A percentile compares a stretch with the other conserved stretches of the same genome.
Conservation (phyloP, 345 rosid species). For the Eucalyptus brandiana region DNA sequence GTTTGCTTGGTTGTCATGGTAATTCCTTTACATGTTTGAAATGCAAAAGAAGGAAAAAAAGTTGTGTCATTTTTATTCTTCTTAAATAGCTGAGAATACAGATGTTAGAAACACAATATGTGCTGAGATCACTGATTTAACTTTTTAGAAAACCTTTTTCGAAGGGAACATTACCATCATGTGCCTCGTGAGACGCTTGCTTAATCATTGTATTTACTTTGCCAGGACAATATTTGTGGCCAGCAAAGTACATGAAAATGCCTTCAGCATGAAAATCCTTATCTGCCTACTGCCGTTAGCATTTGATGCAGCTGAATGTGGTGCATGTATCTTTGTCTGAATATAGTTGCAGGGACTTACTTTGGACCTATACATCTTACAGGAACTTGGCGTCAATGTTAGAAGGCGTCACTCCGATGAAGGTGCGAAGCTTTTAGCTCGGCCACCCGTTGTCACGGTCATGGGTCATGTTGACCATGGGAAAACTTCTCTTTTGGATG, state of each 20-base stretch:
- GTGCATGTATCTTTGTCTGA: neutral
- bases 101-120: neutral
- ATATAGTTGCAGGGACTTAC: neutral
- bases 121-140: neutral
- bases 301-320: neutral
- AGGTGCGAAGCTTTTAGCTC: constrained; percentile 53
- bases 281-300: neutral
- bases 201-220: neutral
- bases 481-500: constrained; percentile 87
- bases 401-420: constrained; percentile 65
- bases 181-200: neutral
- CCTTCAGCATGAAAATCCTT: neutral
- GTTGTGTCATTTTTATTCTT: neutral
- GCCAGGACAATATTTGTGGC: neutral
- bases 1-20: neutral
- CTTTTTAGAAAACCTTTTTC: neutral
- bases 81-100: neutral
- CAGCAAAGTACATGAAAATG: neutral
- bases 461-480: constrained; percentile 99
- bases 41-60: neutral
- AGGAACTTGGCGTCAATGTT: constrained; percentile 75
- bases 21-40: neutral
- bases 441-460: constrained; percentile 83
- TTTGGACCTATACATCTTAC: neutral
- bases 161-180: neutral